A percentile compares a stretch with the other conserved stretches of the same genome.
These are phyloP conservation scores for Penicillium sp. DNA, from an alignment of 2,329 filamentous ascomycete species.

Conservation along the genomic window DNA sequence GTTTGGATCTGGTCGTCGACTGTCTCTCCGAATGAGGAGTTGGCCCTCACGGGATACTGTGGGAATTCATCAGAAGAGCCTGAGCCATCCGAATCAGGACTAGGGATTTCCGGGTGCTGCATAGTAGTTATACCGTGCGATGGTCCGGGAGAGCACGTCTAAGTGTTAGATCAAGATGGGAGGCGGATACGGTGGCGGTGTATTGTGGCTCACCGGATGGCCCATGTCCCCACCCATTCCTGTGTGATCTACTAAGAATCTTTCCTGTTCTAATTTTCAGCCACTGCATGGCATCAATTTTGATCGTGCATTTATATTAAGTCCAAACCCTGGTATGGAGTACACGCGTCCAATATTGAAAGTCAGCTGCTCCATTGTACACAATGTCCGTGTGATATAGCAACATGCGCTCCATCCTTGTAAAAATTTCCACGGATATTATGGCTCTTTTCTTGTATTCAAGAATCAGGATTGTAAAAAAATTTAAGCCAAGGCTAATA, in stretches of 20 bases:
- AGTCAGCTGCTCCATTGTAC: not conserved
- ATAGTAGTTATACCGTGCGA: conserved; percentile 33
- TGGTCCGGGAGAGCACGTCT: conserved; percentile 14
- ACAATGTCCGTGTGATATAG: not conserved
- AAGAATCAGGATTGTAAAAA: not conserved
- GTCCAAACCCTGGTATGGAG: not conserved
- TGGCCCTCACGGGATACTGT: conserved; percentile 32
- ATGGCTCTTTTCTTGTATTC: not conserved
- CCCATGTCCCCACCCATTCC: not conserved
- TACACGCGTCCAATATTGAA: not conserved
- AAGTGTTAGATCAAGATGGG: conserved; percentile 22
- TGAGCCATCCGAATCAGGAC: conserved; percentile 43
- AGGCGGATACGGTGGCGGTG: conserved; percentile 23
- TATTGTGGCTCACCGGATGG: conserved; percentile 8
- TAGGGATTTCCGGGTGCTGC: conserved; percentile 45
- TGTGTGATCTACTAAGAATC: conserved; percentile 4
- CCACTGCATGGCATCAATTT: conserved; percentile 3
- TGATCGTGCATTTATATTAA: not conserved
- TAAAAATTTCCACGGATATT: not conserved
- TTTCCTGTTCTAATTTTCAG: conserved; percentile 1
- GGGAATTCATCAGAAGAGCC: conserved; percentile 46
- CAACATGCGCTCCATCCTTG: not conserved
- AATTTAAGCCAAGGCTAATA: too few species aligned
- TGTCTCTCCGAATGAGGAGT: conserved; percentile 33
- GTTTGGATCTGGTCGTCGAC: conserved; percentile 35